Base-by-base conservation (phyloP, 2,329 filamentous ascomycete species). In the Talaromyces sp. region DNA sequence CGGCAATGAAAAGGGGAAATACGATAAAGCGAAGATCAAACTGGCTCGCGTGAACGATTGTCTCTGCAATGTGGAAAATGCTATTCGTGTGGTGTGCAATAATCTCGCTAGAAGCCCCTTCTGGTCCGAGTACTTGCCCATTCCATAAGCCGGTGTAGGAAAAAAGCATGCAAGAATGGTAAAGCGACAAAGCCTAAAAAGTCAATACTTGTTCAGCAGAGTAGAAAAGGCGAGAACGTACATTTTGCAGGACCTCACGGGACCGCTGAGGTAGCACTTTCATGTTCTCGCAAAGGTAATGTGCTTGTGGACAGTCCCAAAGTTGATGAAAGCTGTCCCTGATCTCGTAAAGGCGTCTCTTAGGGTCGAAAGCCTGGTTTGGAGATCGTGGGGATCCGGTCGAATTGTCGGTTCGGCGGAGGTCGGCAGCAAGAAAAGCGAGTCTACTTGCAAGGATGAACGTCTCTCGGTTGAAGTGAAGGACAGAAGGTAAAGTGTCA, bases 1-100 rank as follows among this genome's bases (percentile, higher is more conserved):
- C 84, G 0, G 83, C 82, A 65, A 87, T 79, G 70, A 87, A 86
- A 0, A 85, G 68, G 0, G 84, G 83, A 66, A 86, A 85, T 2
- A 84, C 76, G 4, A 83, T 70, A 64, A 82, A 82, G 24, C 81
- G 77, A 16, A 78, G 76, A 52, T 82, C 77, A 14, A 77, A 74
- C 11, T 77, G 76, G 4, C 74, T 74, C 2, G 73, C 72, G 19
- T 75, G 73, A 4, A 81, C 70, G 1, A 82, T 78, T 10, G 74
- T 72, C 35, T 77, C 74, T 6, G 80, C 79, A 14, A 82, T 74
- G 10, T 78, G 74, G 1, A 85, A 71, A 56, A 86, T 83, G 47
- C 79, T 75, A 11, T 73, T 70, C 19, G 77, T 77, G 39, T 82
- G 82, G 45, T 77, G 74, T 14, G 78, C 76, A 48, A 84, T 79